phyloP scores from a whole-genome alignment of 129 eudicot species.

The carrot (Daucus carota) region DH1_v3.0 NC_030389.2:45106001-45106500 shows the following conservation, averaged over 20 bases:
- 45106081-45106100: too few species aligned
- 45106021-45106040: background rate
- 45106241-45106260: background rate
- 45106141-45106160: too few species aligned
- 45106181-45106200: too few species aligned
- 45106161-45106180: background rate
- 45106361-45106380: constrained; percentile 47
- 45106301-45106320: background rate
- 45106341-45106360: constrained; percentile 76
- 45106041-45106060: too few species aligned
- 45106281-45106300: background rate
- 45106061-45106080: too few species aligned
- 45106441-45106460: constrained; percentile 63
- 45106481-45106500: constrained; percentile 90
- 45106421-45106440: constrained; percentile 61
- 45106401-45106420: constrained; percentile 67
- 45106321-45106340: constrained; percentile 38
- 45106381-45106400: constrained; percentile 41
- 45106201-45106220: too few species aligned
- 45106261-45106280: background rate
- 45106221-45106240: too few species aligned
- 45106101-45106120: too few species aligned
- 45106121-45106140: too few species aligned
- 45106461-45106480: constrained; percentile 76
- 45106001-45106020: background rate